Percentiles rank a stretch among this genome's conserved stretches.
These are phyloP conservation scores for Kwoniella heveanensis DNA, from an alignment of 768 basidiomycete species.

Conservation along the genomic window DNA sequence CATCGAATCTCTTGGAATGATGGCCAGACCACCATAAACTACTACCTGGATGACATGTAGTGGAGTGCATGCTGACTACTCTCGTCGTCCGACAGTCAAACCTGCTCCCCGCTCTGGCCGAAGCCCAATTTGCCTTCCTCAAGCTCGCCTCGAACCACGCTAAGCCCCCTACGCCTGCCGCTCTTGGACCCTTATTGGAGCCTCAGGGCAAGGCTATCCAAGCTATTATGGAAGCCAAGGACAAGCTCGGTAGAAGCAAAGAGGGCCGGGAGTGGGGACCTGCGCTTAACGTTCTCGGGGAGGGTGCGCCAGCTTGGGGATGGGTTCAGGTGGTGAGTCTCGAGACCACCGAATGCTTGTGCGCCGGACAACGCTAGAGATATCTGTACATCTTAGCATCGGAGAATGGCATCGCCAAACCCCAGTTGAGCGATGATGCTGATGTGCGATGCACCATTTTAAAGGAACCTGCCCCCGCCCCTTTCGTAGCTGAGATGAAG, in stretches of 20 bases:
- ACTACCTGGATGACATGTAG: neutral
- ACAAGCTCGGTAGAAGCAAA: slow-evolving; percentile 73
- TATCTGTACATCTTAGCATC: too few species aligned
- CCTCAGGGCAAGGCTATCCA: slow-evolving; percentile 74
- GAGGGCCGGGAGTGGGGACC: slow-evolving; percentile 68
- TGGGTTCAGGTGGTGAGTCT: slow-evolving; percentile 81
- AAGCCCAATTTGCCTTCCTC: slow-evolving; percentile 70
- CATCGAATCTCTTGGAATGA: too few species aligned
- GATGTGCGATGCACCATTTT: too few species aligned
- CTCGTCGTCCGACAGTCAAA: slow-evolving; percentile 51
- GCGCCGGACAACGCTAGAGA: too few species aligned
- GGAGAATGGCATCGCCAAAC: too few species aligned
- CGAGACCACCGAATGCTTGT: neutral
- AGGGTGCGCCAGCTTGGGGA: slow-evolving; percentile 76
- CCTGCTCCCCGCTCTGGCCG: slow-evolving; percentile 65
- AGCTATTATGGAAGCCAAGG: slow-evolving; percentile 77
- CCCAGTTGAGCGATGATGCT: too few species aligned
- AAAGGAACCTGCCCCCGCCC: slow-evolving; percentile 78
- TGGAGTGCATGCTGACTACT: slow-evolving; percentile 24
- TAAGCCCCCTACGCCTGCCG: slow-evolving; percentile 72
- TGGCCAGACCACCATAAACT: too few species aligned
- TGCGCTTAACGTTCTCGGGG: slow-evolving; percentile 78
- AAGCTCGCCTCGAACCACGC: slow-evolving; percentile 70
- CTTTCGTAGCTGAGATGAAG: slow-evolving; percentile 77
- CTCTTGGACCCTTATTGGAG: slow-evolving; percentile 63